Conservation (phyloP, 257 asterid species). For the Fraxinus cuspidata region DNA sequence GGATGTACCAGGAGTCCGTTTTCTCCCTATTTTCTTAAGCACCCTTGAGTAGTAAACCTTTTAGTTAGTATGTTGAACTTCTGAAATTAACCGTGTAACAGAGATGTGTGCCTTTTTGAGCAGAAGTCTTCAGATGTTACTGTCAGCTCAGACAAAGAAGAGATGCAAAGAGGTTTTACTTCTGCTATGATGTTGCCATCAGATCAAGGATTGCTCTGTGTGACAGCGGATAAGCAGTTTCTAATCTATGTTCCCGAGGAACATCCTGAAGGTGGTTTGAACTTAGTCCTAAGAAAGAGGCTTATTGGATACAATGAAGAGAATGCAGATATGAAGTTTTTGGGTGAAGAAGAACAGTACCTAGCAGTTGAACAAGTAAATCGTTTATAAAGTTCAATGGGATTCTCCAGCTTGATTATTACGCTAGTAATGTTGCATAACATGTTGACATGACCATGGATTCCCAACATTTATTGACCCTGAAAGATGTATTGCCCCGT, state of each 20-base stretch:
- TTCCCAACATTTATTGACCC: not conserved
- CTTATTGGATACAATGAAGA: conserved; percentile 94
- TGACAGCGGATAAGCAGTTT: conserved; percentile 96
- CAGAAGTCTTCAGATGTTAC: conserved; percentile 84
- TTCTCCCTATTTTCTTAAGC: conserved; percentile 19
- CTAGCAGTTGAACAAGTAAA: conserved; percentile 93
- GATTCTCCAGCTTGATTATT: not conserved
- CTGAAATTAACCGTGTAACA: conserved; percentile 42
- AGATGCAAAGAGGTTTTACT: conserved; percentile 75
- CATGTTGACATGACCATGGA: not conserved
- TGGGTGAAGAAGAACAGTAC: conserved; percentile 86
- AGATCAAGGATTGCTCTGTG: conserved; percentile 76
- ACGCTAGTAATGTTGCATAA: not conserved
- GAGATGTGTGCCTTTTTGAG: conserved; percentile 75
- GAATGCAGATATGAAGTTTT: conserved; percentile 89
- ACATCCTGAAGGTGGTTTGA: conserved; percentile 48
- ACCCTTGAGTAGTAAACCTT: not conserved
- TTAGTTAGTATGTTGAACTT: conserved; percentile 16
- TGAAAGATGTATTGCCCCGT: conserved; percentile 2
- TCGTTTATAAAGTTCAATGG: conserved; percentile 12
- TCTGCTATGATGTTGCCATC: conserved; percentile 80
- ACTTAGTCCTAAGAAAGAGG: conserved; percentile 64
- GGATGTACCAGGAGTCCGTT: not conserved
- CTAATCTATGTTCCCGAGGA: conserved; percentile 64
- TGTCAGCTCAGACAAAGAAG: conserved; percentile 61